A percentile compares a stretch with the other conserved stretches of the same genome.
phyloP scores from a whole-genome alignment of 768 basidiomycete genomes.

The Pholiota microspora region DNA sequence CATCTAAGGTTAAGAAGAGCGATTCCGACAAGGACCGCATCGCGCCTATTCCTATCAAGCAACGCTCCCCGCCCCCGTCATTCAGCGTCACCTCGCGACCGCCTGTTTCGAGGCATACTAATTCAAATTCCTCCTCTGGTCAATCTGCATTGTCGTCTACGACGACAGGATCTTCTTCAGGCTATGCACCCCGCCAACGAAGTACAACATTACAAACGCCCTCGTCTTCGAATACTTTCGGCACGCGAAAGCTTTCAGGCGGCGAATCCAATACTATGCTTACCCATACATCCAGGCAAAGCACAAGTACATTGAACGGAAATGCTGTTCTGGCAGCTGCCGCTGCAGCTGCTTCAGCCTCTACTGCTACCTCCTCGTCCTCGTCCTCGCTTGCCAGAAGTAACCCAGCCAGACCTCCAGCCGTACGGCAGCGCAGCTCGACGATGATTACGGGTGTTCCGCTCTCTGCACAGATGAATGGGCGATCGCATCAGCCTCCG shows the following conservation, averaged over 20 bases:
- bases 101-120: conserved; percentile 29
- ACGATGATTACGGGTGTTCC: conserved; percentile 36
- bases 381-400: conserved; percentile 6
- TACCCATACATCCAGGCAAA: conserved; percentile 3
- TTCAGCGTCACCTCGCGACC: conserved; percentile 67
- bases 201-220: conserved; percentile 39
- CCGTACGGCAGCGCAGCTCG: conserved; percentile 35
- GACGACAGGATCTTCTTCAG: conserved; percentile 1
- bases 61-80: conserved; percentile 50
- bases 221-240: conserved; percentile 22
- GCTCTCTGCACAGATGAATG: conserved; percentile 21
- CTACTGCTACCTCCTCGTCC: not conserved
- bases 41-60: conserved; percentile 59
- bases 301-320: not conserved
- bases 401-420: conserved; percentile 14
- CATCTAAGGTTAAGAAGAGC: conserved; percentile 12
- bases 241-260: conserved; percentile 16
- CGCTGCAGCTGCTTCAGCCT: not conserved
- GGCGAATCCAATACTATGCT: conserved; percentile 9
- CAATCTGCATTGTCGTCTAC: not conserved
- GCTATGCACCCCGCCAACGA: conserved; percentile 26
- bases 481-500: conserved; percentile 20
- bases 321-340: not conserved
- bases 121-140: conserved; percentile 1
- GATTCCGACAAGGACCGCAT: conserved; percentile 26